phyloP scores from a whole-genome alignment of 495 filamentous ascomycete genomes.

The Neurospora hispaniola region DNA sequence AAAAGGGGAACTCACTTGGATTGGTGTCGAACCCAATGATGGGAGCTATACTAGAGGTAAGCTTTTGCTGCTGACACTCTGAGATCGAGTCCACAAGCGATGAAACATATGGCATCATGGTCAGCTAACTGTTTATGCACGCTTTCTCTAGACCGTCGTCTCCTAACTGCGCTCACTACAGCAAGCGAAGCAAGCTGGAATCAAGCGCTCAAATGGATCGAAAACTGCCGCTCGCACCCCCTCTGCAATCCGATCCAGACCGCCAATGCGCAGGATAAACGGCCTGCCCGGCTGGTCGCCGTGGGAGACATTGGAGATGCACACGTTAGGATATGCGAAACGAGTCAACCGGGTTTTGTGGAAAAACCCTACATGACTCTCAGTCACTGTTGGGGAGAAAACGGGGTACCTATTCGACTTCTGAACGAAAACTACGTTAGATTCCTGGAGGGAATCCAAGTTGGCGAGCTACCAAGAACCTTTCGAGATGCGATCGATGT shows the following conservation, averaged over 20 bases:
- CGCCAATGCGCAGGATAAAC: not conserved
- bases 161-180: not conserved
- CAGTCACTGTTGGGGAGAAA: not conserved
- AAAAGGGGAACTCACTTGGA: too few relatives aligned
- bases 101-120: not conserved
- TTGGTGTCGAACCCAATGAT: not conserved
- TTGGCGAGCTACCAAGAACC: conserved; percentile 6
- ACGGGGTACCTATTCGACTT: not conserved
- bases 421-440: not conserved
- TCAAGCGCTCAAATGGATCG: not conserved
- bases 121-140: not conserved
- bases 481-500: conserved; percentile 12
- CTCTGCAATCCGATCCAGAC: not conserved
- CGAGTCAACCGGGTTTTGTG: not conserved
- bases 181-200: not conserved
- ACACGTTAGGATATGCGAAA: not conserved
- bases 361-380: not conserved
- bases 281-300: not conserved
- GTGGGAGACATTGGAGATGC: not conserved
- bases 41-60: not conserved
- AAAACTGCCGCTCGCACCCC: not conserved
- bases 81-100: not conserved
- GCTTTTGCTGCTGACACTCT: not conserved
- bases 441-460: not conserved
- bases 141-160: not conserved